Percentiles rank a stretch among this genome's conserved stretches.
phyloP scores from a whole-genome alignment of 1,139 yeast species.

The Yamadazyma oceani region DNA sequence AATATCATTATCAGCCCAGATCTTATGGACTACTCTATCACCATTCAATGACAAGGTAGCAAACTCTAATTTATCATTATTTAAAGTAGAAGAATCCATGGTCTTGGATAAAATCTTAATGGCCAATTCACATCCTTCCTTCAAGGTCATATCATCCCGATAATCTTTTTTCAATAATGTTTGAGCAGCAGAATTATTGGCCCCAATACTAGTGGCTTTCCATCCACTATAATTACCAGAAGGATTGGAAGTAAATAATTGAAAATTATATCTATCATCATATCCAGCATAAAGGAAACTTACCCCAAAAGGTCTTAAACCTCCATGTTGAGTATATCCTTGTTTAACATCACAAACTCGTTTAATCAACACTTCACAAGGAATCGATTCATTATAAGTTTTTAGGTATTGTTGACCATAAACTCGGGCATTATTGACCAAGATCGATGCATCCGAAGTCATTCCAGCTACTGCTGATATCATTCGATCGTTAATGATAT shows the following conservation, averaged over 20 bases:
- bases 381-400: conserved; percentile 87
- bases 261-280: conserved; percentile 88
- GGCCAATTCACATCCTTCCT: conserved; percentile 85
- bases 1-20: conserved; percentile 80
- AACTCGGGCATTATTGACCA: conserved; percentile 84
- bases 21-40: conserved; percentile 62
- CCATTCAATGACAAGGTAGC: conserved; percentile 64
- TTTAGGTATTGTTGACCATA: conserved; percentile 82
- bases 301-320: conserved; percentile 97
- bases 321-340: conserved; percentile 98
- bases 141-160: conserved; percentile 73
- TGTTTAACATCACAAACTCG: conserved; percentile 91
- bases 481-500: conserved; percentile 76
- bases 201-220: conserved; percentile 98
- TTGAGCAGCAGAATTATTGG: conserved; percentile 95
- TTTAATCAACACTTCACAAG: conserved; percentile 87
- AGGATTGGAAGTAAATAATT: conserved; percentile 92
- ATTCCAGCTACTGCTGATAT: conserved; percentile 97
- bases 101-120: conserved; percentile 91
- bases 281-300: conserved; percentile 95
- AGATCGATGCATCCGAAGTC: conserved; percentile 94
- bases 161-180: conserved; percentile 93
- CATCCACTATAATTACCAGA: conserved; percentile 98
- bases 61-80: conserved; percentile 85
- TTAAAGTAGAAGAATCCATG: conserved; percentile 83